Evolutionary conservation across 805 yeast genomes (phyloP).

Genomic region (Candida odintsovae): DNA sequence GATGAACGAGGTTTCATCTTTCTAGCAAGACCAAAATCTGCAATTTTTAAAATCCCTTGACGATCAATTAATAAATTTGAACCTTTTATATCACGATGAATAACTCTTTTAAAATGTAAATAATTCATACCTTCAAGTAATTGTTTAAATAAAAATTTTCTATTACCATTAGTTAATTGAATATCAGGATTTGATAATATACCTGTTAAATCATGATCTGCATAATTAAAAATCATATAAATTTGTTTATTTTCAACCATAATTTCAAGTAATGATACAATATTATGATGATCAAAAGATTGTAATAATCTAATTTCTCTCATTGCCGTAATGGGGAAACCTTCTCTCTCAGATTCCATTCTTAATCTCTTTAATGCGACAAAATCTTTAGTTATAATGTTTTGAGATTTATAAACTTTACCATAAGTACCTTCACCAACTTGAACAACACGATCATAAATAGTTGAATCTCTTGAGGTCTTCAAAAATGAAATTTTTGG

Average conservation of each 20-base stretch:
- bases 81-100: slow-evolving; percentile 80
- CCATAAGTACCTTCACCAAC: slow-evolving; percentile 99
- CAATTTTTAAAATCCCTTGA: slow-evolving; percentile 59
- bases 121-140: slow-evolving; percentile 63
- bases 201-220: slow-evolving; percentile 92
- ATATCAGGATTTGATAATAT: slow-evolving; percentile 72
- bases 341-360: slow-evolving; percentile 85
- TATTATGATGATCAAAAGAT: slow-evolving; percentile 72
- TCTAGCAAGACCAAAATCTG: slow-evolving; percentile 81
- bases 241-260: slow-evolving; percentile 73
- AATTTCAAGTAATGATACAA: slow-evolving; percentile 80
- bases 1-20: slow-evolving; percentile 54
- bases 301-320: slow-evolving; percentile 86
- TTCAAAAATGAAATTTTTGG: slow-evolving; percentile 16
- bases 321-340: slow-evolving; percentile 93
- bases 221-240: slow-evolving; percentile 88
- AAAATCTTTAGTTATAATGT: slow-evolving; percentile 55
- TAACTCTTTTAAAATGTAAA: slow-evolving; percentile 59
- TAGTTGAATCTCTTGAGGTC: slow-evolving; percentile 19
- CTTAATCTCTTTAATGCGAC: slow-evolving; percentile 88
- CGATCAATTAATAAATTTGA: slow-evolving; percentile 66
- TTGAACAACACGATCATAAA: slow-evolving; percentile 69
- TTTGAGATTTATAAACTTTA: slow-evolving; percentile 84
- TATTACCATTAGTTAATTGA: slow-evolving; percentile 52
- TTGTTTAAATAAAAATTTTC: slow-evolving; percentile 62